Base-by-base conservation (phyloP, 2,329 filamentous ascomycete species). In the Trichophyton benhamiae region DNA sequence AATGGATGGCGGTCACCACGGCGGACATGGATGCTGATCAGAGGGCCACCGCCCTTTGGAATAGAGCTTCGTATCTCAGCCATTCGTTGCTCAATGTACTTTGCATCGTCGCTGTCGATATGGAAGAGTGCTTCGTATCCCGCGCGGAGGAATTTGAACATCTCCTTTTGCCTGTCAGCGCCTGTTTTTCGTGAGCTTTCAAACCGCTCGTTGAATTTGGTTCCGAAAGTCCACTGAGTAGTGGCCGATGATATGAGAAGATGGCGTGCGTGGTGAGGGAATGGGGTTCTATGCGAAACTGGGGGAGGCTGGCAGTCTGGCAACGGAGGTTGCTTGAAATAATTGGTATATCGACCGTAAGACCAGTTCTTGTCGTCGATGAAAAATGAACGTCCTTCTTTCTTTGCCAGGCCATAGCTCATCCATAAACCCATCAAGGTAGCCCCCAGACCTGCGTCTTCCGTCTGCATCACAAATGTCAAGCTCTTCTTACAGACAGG, bases 291-390 rank as follows among this genome's bases (percentile, higher is more conserved):
- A 67, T 91, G 83, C 61, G 88, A 83, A 27, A 81, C 77, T n/a
- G 87, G 86, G 11, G 90, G 89, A 17, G 87, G 83, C 6, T 82
- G 79, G 71, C 90, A 95, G 25, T 77, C 73, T 1, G 86, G 84
- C 1, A 79, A 66, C 0, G 88, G 86, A 0, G 87, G 86, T 2
- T 83, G 75, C 53, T 82, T 76, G 73, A 95, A 95, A 67, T 88
- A 89, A 58, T 83, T 80, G 0, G 80, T 80, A 69, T 89, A 95
- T 59, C 80, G 79, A 8, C 90, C 90, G 67, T 94, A 94, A 1
- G 87, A 85, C 86, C 91, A 95, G 66, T 86, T 81, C 5, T 87
- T 84, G 73, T 95, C 90, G 67, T 95, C 89, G 64, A 95, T 79
- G 75, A 95, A 95, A 73, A 95, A 95, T 0, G 84, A 79, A 25